These are phyloP conservation scores for Penicillium egyptiacum DNA, from an alignment of 495 filamentous ascomycete genomes.

Conservation along the genomic window DNA sequence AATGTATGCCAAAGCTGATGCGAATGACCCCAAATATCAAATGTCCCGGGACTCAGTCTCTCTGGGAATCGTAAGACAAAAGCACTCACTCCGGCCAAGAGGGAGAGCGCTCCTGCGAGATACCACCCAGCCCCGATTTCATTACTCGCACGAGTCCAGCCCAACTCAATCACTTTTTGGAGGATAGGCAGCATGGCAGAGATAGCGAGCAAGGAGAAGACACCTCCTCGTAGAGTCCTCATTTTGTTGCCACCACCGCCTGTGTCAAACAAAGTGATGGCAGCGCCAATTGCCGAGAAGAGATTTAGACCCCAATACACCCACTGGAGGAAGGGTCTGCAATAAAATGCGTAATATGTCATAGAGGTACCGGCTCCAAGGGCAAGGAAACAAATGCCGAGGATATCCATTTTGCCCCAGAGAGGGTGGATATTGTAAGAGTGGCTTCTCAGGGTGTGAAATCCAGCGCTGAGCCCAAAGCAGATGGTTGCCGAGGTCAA, in stretches of 20 bases:
- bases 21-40: conserved; percentile 21
- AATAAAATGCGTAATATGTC: conserved; percentile 21
- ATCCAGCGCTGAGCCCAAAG: conserved; percentile 12
- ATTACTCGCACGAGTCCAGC: conserved; percentile 12
- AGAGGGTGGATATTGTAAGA: conserved; percentile 17
- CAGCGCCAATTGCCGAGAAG: conserved; percentile 8
- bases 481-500: conserved; percentile 13
- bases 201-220: conserved; percentile 14
- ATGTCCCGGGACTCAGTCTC: conserved; percentile 15
- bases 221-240: conserved; percentile 15
- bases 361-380: conserved; percentile 14
- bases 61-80: conserved; percentile 18
- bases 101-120: conserved; percentile 14
- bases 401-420: conserved; percentile 19
- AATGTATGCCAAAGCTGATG: conserved; percentile 18
- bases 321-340: conserved; percentile 7
- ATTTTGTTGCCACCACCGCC: conserved; percentile 18
- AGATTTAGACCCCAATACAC: conserved; percentile 12
- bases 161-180: conserved; percentile 12
- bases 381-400: conserved; percentile 16
- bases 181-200: conserved; percentile 19
- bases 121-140: conserved; percentile 20
- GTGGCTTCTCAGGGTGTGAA: conserved; percentile 19
- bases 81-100: conserved; percentile 12
- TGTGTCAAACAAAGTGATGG: conserved; percentile 15